These are phyloP conservation scores for Xerophyta viscosa DNA, from an alignment of 106 monocot species.

Conservation along the genomic window DNA sequence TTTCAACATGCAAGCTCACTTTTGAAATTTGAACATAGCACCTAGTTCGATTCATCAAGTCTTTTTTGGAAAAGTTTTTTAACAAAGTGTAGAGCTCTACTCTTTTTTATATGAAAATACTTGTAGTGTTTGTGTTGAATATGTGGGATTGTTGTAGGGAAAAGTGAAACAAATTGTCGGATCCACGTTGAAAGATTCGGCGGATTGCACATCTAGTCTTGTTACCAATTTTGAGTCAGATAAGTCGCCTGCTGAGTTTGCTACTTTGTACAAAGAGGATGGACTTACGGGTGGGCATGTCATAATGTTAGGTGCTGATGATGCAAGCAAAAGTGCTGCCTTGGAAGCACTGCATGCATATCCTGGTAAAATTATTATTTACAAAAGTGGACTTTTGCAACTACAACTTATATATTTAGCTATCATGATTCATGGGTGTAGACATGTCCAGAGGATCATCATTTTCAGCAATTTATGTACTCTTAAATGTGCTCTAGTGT, in stretches of 20 bases:
- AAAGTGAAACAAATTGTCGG: slow-evolving; percentile 99
- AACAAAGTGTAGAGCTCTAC: too few relatives aligned
- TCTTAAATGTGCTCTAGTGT: neutral
- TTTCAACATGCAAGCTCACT: too few relatives aligned
- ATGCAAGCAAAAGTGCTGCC: slow-evolving; percentile 49
- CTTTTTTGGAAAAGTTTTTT: too few relatives aligned
- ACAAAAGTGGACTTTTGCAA: too few relatives aligned
- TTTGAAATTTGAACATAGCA: too few relatives aligned
- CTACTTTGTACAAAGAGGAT: slow-evolving; percentile 61
- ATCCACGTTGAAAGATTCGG: slow-evolving; percentile 62
- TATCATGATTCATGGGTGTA: too few relatives aligned
- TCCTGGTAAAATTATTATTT: slow-evolving; percentile 35
- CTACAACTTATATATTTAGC: too few relatives aligned
- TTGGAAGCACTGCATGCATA: slow-evolving; percentile 70
- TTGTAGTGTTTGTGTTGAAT: too few relatives aligned
- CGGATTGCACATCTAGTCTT: slow-evolving; percentile 27
- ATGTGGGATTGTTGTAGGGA: slow-evolving; percentile 32
- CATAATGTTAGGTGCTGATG: slow-evolving; percentile 87
- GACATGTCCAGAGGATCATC: too few relatives aligned
- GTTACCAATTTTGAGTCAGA: slow-evolving; percentile 92
- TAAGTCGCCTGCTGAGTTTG: slow-evolving; percentile 60
- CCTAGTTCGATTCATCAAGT: too few relatives aligned
- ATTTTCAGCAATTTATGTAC: too few relatives aligned
- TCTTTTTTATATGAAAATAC: too few relatives aligned
- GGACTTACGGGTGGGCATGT: slow-evolving; percentile 81